Conservation (phyloP, 2,329 filamentous ascomycete genomes). For the Exserohilum rostratum region DNA sequence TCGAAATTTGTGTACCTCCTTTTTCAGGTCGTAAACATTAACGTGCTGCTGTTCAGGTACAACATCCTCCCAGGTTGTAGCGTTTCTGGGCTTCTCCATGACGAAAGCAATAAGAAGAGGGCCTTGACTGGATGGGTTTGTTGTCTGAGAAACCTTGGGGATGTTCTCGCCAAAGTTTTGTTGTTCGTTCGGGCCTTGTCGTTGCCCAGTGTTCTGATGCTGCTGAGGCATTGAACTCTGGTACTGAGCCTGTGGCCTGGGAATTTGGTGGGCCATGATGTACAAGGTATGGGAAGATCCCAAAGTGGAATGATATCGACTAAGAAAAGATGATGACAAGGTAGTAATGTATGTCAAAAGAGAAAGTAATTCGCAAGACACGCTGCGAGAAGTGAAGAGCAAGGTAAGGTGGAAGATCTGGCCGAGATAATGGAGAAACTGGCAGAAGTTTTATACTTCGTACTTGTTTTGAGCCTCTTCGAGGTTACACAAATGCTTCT, state of each 20-base stretch:
- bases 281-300: too few species aligned
- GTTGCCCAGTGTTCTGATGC: constrained; percentile 27
- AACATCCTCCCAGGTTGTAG: constrained; percentile 34
- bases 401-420: constrained; percentile 13
- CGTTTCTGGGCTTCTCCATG: constrained; percentile 28
- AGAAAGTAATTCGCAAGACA: not conserved
- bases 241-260: constrained; percentile 13
- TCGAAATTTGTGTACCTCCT: constrained; percentile 30
- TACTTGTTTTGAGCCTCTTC: constrained; percentile 8
- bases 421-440: constrained; percentile 21
- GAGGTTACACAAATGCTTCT: constrained; percentile 2
- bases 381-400: constrained; percentile 7
- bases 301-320: not conserved
- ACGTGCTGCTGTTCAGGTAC: constrained; percentile 32
- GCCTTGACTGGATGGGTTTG: constrained; percentile 16
- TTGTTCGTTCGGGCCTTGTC: constrained; percentile 19
- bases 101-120: constrained; percentile 36
- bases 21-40: constrained; percentile 26
- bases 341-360: not conserved
- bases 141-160: constrained; percentile 12
- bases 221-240: constrained; percentile 15
- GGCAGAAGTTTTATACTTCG: constrained; percentile 20
- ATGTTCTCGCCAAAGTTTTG: constrained; percentile 10
- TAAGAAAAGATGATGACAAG: not conserved
- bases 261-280: constrained; percentile 21